phyloP scores from a whole-genome alignment of 441 rosid genomes.

The Corymbia citriodora region DNA sequence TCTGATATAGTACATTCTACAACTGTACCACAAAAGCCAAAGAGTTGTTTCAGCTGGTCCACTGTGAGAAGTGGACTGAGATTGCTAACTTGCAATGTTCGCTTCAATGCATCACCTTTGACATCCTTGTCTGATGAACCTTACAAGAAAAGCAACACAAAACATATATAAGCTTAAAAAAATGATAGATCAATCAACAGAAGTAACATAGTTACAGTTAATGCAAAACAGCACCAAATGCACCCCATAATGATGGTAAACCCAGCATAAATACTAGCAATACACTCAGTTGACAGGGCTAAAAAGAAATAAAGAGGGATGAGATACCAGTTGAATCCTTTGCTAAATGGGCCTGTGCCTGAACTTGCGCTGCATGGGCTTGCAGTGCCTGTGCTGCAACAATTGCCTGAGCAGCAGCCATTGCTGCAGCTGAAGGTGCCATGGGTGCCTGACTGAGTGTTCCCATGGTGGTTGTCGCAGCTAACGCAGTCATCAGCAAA shows the following conservation, averaged over 20 bases:
- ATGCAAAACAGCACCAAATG: not conserved
- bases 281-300: not conserved
- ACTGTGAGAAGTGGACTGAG: conserved; percentile 87
- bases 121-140: conserved; percentile 59
- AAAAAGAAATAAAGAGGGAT: not conserved
- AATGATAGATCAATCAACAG: not conserved
- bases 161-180: not conserved
- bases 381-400: conserved; percentile 99
- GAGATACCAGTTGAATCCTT: conserved; percentile 66
- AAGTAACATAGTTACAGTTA: not conserved
- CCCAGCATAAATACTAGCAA: not conserved
- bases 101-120: conserved; percentile 65
- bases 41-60: conserved; percentile 93
- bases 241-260: not conserved
- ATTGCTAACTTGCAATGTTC: conserved; percentile 95
- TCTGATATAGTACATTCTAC: conserved; percentile 81
- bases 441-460: conserved; percentile 89
- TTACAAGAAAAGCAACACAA: conserved; percentile 17
- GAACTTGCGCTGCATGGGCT: conserved; percentile 98
- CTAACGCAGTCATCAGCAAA: conserved; percentile 87
- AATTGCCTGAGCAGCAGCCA: conserved; percentile 99
- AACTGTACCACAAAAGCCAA: conserved; percentile 92
- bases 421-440: conserved; percentile 99
- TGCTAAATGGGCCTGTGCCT: conserved; percentile 74
- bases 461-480: conserved; percentile 88